Evolutionary conservation across 495 filamentous ascomycete genomes (phyloP), one percentile per base, ranked within the genome.

Genomic region (Tricharina praecox): DNA sequence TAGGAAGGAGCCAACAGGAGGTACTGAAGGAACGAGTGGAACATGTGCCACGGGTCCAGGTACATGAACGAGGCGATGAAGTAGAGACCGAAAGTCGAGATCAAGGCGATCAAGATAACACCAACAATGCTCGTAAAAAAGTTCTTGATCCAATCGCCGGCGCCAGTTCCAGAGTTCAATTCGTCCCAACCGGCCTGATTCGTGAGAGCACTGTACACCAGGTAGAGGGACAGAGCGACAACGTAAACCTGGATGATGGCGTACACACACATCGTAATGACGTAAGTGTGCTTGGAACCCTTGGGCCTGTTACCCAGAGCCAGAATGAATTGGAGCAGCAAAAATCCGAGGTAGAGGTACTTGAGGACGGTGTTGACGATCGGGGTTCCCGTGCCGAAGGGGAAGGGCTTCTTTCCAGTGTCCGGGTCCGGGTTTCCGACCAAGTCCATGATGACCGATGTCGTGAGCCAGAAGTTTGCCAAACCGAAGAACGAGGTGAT

Each of bases 11-110:
- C 88, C 58, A 93, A 73, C 24, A 93, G 70, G 53, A 96, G 73
- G 64, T 96, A 96, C 54, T 81, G 73, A 18, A 84, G 82, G 76
- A 94, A 99, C 23, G 86, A 94, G 60, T 85, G 87, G 71, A 99
- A 94, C 90, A 99, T 96, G 73, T 99, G 92, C 92, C 92, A 99
- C 15, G 90, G 90, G 62, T 99, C 90, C 54, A 94, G 71, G 65
- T 99, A 96, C 73, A 99, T 72, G 74, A 99, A 95, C 11, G 85
- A 93, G n/a, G 88, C 87, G 41, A 95, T 72, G 62, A 84, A 96
- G 74, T 96, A 96, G 39, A 99, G 76, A 64, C 92, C 92, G 63
- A 94, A 95, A 33, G 90, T 96, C 46, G 92, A 83, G 54, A 83
- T 77, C 61, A 96, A 67, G 5, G 92, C 90, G 52, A 99, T 78